Conservation (phyloP, 495 filamentous ascomycete genomes). For the Neurospora sublineolata region DNA sequence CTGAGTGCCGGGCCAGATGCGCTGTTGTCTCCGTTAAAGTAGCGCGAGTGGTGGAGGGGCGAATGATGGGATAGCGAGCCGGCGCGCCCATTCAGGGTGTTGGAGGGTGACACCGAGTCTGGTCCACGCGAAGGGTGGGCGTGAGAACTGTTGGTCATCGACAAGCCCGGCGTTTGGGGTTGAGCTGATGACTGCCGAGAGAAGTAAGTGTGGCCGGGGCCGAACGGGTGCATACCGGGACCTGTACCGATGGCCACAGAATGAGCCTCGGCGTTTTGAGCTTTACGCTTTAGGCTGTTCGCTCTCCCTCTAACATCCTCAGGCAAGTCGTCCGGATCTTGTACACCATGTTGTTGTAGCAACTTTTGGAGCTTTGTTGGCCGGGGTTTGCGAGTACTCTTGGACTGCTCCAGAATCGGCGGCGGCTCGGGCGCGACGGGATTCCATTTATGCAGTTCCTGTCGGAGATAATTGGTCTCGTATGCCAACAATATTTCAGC, state of each 20-base stretch:
- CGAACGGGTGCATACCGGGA: slow-evolving; percentile 23
- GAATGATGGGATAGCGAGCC: slow-evolving; percentile 14
- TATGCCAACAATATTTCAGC: slow-evolving; percentile 86
- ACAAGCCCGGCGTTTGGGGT: slow-evolving; percentile 28
- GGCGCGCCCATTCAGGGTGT: slow-evolving; percentile 20
- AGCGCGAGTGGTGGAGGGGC: slow-evolving; percentile 20
- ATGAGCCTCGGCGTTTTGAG: slow-evolving; percentile 33
- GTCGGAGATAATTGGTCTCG: slow-evolving; percentile 95
- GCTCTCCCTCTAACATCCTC: slow-evolving; percentile 66
- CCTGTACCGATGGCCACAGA: slow-evolving; percentile 22
- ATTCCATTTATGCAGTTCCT: slow-evolving; percentile 91
- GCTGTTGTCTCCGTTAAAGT: slow-evolving; percentile 24
- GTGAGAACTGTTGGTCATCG: slow-evolving; percentile 20
- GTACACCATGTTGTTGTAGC: slow-evolving; percentile 75
- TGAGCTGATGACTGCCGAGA: slow-evolving; percentile 26
- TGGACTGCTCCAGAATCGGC: slow-evolving; percentile 69
- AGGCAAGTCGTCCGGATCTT: slow-evolving; percentile 79
- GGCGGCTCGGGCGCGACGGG: slow-evolving; percentile 82
- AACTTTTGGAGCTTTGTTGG: slow-evolving; percentile 97
- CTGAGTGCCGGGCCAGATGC: slow-evolving; percentile 22
- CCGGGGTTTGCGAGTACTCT: slow-evolving; percentile 92
- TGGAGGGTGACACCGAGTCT: slow-evolving; percentile 17
- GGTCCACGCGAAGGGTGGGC: slow-evolving; percentile 15
- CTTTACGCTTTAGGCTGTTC: slow-evolving; percentile 50
- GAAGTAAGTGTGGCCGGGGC: slow-evolving; percentile 24